Base-by-base conservation (phyloP, 768 basidiomycete genomes). In the Dacryopinax primogenitus region DNA sequence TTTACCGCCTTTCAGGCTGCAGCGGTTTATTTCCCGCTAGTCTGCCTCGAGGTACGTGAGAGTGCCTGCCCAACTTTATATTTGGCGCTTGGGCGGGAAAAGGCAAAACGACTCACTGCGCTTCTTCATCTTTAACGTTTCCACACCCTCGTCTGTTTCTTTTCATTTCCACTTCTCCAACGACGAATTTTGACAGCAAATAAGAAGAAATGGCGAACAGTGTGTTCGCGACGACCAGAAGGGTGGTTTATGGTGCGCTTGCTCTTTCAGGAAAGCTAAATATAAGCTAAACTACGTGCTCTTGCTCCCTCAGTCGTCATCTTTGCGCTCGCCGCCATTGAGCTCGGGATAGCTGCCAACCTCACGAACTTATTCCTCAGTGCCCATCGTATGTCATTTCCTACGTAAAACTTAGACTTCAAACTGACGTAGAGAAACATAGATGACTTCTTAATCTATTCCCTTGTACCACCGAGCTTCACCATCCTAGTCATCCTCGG, bases 391-490 rank as follows among this genome's bases (percentile, higher is more conserved):
- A 6, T 30, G 51, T 58, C 26, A 23, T 18, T 18, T 58, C 4
- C 23, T 32, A 21, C 3, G 30, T n/a, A n/a, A n/a, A n/a, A n/a
- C n/a, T n/a, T n/a, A 4, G 7, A 6, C 21, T 3, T 32, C 32
- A 21, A 58, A 28, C 26, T 18, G 7, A n/a, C 9, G 3, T 58
- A 13, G 11, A 6, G 23, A 30, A 30, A 32, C 15, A 7, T 66
- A 90, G 89, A 75, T 70, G 85, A 86, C 72, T 91, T 86, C 70
- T 82, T 80, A 3, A 84, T 87, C 35, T 90, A 86, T 73, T 76
- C 86, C 0, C 75, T 90, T 64, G 69, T 90, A 62, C 81, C 84
- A 1, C 81, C 88, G 15, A 82, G 86, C 1, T 62, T 84, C 26
- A 88, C 87, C 15, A 82, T 89, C 69, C 78, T 89, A 28, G 63